Evolutionary conservation across 345 rosid species (phyloP).

Genomic region (Lepidium africanum): DNA sequence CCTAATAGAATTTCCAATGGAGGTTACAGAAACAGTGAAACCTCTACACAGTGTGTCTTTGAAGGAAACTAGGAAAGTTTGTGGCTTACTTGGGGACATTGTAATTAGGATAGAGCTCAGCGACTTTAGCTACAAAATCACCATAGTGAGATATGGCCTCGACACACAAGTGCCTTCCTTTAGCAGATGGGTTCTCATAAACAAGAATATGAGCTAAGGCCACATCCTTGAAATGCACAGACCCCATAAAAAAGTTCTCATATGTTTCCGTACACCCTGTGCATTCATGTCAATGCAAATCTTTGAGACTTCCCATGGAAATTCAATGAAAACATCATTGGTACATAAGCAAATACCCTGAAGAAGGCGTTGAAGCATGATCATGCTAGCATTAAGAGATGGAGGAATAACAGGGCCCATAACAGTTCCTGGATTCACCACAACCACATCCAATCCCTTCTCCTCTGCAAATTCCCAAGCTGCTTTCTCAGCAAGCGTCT

Average conservation of each 20-base stretch:
- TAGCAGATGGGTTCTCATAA: conserved; percentile 69
- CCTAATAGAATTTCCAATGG: conserved; percentile 7
- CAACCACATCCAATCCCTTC: conserved; percentile 78
- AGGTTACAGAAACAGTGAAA: neutral
- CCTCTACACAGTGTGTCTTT: neutral
- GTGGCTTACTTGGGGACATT: conserved; percentile 49
- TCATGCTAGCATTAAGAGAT: conserved; percentile 71
- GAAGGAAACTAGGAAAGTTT: neutral
- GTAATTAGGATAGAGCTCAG: conserved; percentile 88
- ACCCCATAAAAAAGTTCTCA: conserved; percentile 76
- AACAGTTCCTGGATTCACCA: conserved; percentile 88
- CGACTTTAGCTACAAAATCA: conserved; percentile 80
- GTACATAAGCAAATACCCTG: conserved; percentile 36
- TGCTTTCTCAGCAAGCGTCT: conserved; percentile 85
- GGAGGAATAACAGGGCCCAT: conserved; percentile 85
- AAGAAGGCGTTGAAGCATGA: conserved; percentile 63
- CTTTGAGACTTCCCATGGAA: neutral
- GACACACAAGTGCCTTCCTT: conserved; percentile 81
- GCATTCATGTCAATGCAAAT: neutral
- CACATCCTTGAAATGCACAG: conserved; percentile 84
- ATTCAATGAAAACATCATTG: neutral
- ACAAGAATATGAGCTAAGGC: conserved; percentile 82
- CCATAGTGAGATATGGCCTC: conserved; percentile 91
- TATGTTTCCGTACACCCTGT: conserved; percentile 82
- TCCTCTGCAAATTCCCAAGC: conserved; percentile 82